Conservation (phyloP, 257 asterid species). For the Nicotiana tomentosiformis region DNA sequence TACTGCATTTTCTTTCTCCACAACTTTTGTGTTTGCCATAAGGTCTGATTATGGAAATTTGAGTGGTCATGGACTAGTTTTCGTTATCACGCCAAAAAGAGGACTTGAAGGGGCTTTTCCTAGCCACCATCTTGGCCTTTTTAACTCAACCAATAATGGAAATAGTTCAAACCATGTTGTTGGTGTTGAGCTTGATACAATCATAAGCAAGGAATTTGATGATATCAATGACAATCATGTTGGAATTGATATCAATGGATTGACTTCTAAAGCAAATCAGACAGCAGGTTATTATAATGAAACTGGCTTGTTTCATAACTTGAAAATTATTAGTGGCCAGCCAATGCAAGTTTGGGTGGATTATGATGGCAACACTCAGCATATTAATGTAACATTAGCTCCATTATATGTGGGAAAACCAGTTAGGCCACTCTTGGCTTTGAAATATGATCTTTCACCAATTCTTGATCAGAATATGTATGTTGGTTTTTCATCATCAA, state of each 20-base stretch:
- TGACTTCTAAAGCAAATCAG: conserved; percentile 17
- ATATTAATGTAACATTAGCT: conserved; percentile 40
- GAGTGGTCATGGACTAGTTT: conserved; percentile 57
- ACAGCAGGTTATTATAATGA: conserved; percentile 38
- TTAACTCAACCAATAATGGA: conserved; percentile 44
- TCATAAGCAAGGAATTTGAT: conserved; percentile 28
- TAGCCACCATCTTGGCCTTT: conserved; percentile 45
- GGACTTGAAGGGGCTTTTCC: conserved; percentile 33
- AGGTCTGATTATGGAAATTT: conserved; percentile 29
- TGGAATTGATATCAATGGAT: conserved; percentile 44
- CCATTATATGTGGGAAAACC: conserved; percentile 36
- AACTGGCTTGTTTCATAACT: conserved; percentile 21
- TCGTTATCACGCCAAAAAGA: conserved; percentile 46
- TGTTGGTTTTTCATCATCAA: conserved; percentile 57
- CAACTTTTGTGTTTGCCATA: conserved; percentile 52
- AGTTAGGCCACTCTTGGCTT: conserved; percentile 27
- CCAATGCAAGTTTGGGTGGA: conserved; percentile 58
- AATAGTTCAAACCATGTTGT: conserved; percentile 39
- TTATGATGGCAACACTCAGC: conserved; percentile 20
- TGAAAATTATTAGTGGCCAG: conserved; percentile 36
- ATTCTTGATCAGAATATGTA: conserved; percentile 38
- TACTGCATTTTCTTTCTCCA: conserved; percentile 41
- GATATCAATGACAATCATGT: conserved; percentile 53
- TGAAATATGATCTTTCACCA: conserved; percentile 30
- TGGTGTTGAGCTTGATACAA: conserved; percentile 59